phyloP scores from a whole-genome alignment of 176 grass and related monocot genomes.

The Oryza glaberrima region DNA sequence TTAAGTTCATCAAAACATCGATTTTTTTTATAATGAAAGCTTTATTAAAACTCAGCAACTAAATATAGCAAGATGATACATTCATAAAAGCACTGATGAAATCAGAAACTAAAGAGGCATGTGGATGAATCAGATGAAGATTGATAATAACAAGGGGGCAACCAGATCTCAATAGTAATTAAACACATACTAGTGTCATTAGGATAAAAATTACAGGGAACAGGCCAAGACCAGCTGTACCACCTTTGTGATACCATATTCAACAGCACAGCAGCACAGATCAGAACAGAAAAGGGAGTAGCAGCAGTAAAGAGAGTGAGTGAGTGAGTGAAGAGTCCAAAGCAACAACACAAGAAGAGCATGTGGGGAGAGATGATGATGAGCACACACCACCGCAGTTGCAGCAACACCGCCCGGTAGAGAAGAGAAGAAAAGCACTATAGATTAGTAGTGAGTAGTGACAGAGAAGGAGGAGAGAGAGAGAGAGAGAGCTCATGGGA shows the following conservation, averaged over 20 bases:
- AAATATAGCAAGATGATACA: no score
- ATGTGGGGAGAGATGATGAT: constrained; percentile 38
- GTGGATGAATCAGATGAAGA: background rate
- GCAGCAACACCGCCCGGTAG: constrained; percentile 17
- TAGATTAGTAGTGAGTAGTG: background rate
- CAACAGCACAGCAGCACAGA: background rate
- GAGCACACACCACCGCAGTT: constrained; percentile 1
- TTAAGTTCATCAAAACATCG: background rate
- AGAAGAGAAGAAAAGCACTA: constrained; percentile 33
- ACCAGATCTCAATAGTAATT: constrained; percentile 43
- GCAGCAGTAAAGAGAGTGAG: constrained; percentile 34
- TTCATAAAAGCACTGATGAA: no score
- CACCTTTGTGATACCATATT: background rate
- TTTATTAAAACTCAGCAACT: no score
- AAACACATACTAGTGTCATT: background rate
- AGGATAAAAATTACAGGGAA: constrained; percentile 9
- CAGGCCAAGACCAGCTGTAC: constrained; percentile 24
- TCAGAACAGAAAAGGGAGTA: background rate
- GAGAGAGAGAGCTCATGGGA: background rate
- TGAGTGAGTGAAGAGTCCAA: constrained; percentile 51
- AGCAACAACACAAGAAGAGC: constrained; percentile 39
- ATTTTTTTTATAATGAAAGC: no score
- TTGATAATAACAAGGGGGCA: background rate
- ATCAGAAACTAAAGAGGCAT: constrained; percentile 8
- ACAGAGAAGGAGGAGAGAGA: background rate